phyloP scores from a whole-genome alignment of 2,329 filamentous ascomycete species.

The Penicillium sp. region DNA sequence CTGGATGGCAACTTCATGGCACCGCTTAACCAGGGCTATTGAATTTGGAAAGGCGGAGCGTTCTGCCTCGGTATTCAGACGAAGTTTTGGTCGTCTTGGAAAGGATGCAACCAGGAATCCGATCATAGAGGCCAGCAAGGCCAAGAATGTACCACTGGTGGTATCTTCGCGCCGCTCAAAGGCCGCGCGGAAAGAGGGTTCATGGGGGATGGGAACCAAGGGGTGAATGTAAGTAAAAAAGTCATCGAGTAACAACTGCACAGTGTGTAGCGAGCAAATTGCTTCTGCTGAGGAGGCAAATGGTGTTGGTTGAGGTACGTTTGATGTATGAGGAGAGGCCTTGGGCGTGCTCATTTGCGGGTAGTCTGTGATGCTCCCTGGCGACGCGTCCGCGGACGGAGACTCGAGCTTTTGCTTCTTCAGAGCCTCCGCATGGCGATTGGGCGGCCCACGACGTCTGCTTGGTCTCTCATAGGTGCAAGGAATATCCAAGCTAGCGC shows the following conservation, averaged over 20 bases:
- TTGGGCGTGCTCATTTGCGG: conserved; percentile 45
- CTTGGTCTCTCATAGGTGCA: conserved; percentile 69
- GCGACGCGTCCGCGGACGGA: conserved; percentile 37
- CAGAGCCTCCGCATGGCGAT: conserved; percentile 67
- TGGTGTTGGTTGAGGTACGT: conserved; percentile 40
- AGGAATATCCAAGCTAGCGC: conserved; percentile 66
- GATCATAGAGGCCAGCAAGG: conserved; percentile 52
- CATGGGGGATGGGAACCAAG: conserved; percentile 51
- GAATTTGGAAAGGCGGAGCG: conserved; percentile 48
- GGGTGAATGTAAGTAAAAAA: conserved; percentile 55
- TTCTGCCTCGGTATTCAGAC: conserved; percentile 45
- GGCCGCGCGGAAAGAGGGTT: conserved; percentile 50
- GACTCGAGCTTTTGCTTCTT: conserved; percentile 61
- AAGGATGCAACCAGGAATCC: conserved; percentile 50
- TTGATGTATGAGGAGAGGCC: conserved; percentile 15
- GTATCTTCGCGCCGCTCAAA: conserved; percentile 49
- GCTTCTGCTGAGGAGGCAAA: conserved; percentile 54
- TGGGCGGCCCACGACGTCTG: conserved; percentile 66
- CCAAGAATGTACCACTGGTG: conserved; percentile 48
- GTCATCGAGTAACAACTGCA: conserved; percentile 50
- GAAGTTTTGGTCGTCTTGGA: conserved; percentile 48
- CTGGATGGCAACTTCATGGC: conserved; percentile 49
- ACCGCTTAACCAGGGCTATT: conserved; percentile 47
- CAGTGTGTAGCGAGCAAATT: conserved; percentile 48
- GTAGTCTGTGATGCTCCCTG: conserved; percentile 44